Base-by-base conservation (phyloP, 192 early-diverging fungal genomes). In the Backusella luteola region DNA sequence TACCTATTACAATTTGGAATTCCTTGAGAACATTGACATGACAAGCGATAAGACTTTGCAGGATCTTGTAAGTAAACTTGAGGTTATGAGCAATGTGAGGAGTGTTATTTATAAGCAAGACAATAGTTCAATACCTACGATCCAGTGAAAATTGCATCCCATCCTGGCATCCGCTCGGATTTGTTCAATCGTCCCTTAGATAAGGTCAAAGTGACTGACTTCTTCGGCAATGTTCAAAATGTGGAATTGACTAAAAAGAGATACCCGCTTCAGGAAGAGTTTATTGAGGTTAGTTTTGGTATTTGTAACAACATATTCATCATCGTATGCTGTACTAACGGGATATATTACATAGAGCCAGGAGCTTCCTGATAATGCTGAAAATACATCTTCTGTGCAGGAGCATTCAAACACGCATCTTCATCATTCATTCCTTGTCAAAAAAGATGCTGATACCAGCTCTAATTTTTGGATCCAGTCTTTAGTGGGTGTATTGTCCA, bases 1-100 rank as follows among this genome's bases (percentile, higher is more conserved):
- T 78, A 99, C 98, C 0, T 98, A 97, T 79, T 97, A 94, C 77
- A 96, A 97, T 76, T 78, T 99, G 67, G 95, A 98, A 76, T 94
- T 94, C 11, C 89, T 99, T 44, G 98, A 96, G 82, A 87, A 89
- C 7, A 84, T 99, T 69, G 88, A 95, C 56, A 89, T 92, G 86
- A 90, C 90, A 32, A 95, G 93, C 76, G 92, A 90, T 66, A 81
- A 86, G 4, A 93, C 94, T 12, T 77, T 97, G 73, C 79, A 88
- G 6, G 87, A 94, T 68, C 75, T 97, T 81, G 93, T 94, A 86
- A 71, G 78, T 21, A 38, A 2, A 52, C 29, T 11, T 19, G 29
- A 68, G 19, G 67, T 0, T 23, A 23, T 19, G 21, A 11, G 38
- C 38, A 39, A 39, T 39, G 38, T 12, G 3, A 8, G 0, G 38